Base-by-base conservation (phyloP, 2,329 filamentous ascomycete genomes). In the Fusarium staphyleae region DNA sequence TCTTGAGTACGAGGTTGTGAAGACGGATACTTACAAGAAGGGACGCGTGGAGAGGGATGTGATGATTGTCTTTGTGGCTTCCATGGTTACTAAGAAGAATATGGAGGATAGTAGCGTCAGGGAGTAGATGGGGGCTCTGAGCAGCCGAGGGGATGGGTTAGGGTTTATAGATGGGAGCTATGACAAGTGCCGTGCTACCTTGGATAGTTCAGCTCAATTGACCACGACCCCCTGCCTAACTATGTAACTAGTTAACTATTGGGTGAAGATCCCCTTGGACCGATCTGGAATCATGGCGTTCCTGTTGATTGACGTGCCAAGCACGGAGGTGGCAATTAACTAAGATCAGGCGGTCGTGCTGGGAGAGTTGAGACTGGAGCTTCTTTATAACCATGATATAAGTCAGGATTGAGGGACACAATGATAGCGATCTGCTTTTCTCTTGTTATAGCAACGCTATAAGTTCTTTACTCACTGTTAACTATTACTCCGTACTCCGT, bases 21-120 rank as follows among this genome's bases (percentile, higher is more conserved):
- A 11, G 24, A 18, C 18, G 19, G 15, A 12, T 19, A 42, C 60
- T 47, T 57, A 66, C 64, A 63, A 52, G 39, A 66, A 66, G 16
- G 58, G 63, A 29, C 65, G 63, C 10, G 56, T 42, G 4, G 55
- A 48, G 43, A 56, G 36, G 36, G 59, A 42, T 3, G 57, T 56
- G 33, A 55, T 36, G 41, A 49, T 41, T 29, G 49, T 18, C 48
- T 48, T 52, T 42, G 30, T 26, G 18, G 44, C 19, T 33, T 52
- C 13, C 44, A 52, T 48, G 36, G 28, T 30, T 4, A 22, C n/a
- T 12, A 3, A 16, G 15, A 30, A 11, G 28, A 30, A 12, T 13
- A n/a, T 12, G 18, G 14, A 24, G 14, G 11, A 19, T 19, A 24
- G 16, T 24, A 8, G 22, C n/a, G n/a, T n/a, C 22, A 6, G 41